These are phyloP conservation scores for Cryptococcus sp. DNA, from an alignment of 1,284 basidiomycete species.

Conservation along the genomic window DNA sequence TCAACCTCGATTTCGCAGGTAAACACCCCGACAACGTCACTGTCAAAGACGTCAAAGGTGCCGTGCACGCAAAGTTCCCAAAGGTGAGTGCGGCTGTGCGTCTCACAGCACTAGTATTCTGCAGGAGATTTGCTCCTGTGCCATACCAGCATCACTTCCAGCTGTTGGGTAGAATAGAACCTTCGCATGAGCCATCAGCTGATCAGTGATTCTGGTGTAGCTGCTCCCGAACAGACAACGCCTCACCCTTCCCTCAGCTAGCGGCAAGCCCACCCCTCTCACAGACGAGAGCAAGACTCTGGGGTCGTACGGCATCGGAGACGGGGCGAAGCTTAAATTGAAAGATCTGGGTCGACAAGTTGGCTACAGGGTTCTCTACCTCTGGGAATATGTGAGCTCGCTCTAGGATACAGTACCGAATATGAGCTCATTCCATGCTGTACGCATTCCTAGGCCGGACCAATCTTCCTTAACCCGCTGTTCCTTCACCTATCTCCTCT, in stretches of 20 bases:
- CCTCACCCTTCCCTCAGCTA: conserved; percentile 55
- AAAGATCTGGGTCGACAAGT: conserved; percentile 90
- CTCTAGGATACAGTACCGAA: not conserved
- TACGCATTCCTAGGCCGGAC: conserved; percentile 66
- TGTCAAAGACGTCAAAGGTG: conserved; percentile 53
- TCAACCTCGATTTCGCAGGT: conserved; percentile 60
- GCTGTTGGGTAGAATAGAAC: not conserved
- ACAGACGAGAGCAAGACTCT: conserved; percentile 67
- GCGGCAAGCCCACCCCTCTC: conserved; percentile 55
- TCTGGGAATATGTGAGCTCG: conserved; percentile 82
- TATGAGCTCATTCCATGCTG: not conserved
- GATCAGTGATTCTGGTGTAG: not conserved
- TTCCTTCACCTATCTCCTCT: conserved; percentile 66
- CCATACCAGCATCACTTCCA: not conserved
- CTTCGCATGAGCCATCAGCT: not conserved
- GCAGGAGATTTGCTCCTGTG: not conserved
- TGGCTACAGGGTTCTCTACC: conserved; percentile 79
- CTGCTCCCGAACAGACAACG: conserved; percentile 76
- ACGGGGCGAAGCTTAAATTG: conserved; percentile 64
- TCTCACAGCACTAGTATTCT: conserved; percentile 1
- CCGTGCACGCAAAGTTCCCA: conserved; percentile 51
- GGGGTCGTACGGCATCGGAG: conserved; percentile 60
- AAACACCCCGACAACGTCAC: conserved; percentile 54
- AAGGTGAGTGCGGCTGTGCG: conserved; percentile 55
- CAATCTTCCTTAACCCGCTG: conserved; percentile 86